Conservation (phyloP, 2,329 filamentous ascomycete species). For the Verticillium klebahnii region DNA sequence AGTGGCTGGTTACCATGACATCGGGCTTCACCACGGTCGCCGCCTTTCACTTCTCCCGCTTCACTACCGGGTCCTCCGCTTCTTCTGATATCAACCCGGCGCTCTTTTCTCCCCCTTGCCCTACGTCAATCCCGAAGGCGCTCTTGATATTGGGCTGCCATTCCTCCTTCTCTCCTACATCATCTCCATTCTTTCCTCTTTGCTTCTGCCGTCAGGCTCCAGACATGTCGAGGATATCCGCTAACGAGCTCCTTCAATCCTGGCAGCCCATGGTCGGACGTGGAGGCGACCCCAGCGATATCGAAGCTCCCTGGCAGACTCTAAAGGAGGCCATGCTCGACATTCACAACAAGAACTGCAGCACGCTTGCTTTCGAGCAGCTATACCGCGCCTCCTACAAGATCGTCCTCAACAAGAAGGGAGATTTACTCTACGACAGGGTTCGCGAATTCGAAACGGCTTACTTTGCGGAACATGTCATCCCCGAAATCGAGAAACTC, state of each 20-base stretch:
- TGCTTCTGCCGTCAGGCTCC: not conserved
- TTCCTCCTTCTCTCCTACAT: not conserved
- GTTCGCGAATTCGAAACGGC: conserved; percentile 77
- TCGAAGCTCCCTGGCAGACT: conserved; percentile 78
- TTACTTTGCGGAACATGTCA: conserved; percentile 74
- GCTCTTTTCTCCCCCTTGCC: not conserved
- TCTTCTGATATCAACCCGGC: not conserved
- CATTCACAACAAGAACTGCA: conserved; percentile 90
- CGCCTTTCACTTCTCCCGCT: not conserved
- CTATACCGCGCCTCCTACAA: conserved; percentile 93
- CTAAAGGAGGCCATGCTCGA: conserved; percentile 74
- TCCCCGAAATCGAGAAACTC: conserved; percentile 63
- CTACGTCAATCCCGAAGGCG: no score
- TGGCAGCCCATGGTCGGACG: conserved; percentile 21
- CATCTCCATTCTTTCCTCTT: not conserved
- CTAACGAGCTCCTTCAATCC: conserved; percentile 1
- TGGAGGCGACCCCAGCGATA: conserved; percentile 61
- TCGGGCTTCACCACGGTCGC: not conserved
- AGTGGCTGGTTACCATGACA: conserved; percentile 1
- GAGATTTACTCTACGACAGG: conserved; percentile 72
- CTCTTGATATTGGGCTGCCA: no score
- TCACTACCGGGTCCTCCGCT: not conserved
- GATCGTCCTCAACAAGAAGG: conserved; percentile 85
- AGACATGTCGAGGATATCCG: conserved; percentile 2
- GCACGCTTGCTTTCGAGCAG: conserved; percentile 86